Percentiles rank a stretch among this genome's conserved stretches.
Conservation (phyloP, 2,329 filamentous ascomycete genomes). For the Tetracladium maxilliforme region DNA sequence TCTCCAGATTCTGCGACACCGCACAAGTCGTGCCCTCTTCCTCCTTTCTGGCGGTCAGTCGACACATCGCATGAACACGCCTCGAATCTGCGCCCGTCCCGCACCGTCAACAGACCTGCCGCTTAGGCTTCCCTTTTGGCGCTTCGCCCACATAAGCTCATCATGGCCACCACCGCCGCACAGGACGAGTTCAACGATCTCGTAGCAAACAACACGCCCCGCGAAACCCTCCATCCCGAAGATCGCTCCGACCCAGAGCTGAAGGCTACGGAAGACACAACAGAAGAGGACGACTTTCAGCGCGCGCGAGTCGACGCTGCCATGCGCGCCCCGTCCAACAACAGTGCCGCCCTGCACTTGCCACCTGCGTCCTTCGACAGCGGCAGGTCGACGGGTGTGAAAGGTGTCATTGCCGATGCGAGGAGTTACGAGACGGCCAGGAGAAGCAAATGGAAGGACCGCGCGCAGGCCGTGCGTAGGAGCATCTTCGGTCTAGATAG, state of each 20-base stretch:
- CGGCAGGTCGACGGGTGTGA: constrained; percentile 64
- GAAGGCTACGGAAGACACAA: constrained; percentile 32
- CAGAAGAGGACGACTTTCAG: constrained; percentile 22
- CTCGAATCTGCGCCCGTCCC: too few species aligned
- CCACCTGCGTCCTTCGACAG: constrained; percentile 48
- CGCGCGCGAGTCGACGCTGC: constrained; percentile 39
- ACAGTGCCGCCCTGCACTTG: constrained; percentile 38
- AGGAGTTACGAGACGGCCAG: constrained; percentile 59
- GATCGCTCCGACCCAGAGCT: constrained; percentile 31
- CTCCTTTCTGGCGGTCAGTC: too few species aligned
- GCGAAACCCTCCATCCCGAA: not conserved
- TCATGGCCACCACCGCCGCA: constrained; percentile 32
- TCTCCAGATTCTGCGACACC: too few species aligned
- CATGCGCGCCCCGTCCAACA: constrained; percentile 48
- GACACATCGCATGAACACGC: too few species aligned
- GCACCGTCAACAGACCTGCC: constrained; percentile 4
- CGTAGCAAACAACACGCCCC: constrained; percentile 36
- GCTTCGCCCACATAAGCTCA: constrained; percentile 17
- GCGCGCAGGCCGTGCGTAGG: constrained; percentile 33
- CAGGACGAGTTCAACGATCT: constrained; percentile 54
- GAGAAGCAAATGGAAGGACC: constrained; percentile 34
- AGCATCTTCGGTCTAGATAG: constrained; percentile 36
- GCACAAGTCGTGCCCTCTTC: too few species aligned
- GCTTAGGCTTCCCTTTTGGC: constrained; percentile 1
- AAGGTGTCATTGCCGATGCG: constrained; percentile 77